Evolutionary conservation across 2,329 filamentous ascomycete species (phyloP), one percentile per base, ranked within the genome.

Genomic region (Aureobasidium sp.): DNA sequence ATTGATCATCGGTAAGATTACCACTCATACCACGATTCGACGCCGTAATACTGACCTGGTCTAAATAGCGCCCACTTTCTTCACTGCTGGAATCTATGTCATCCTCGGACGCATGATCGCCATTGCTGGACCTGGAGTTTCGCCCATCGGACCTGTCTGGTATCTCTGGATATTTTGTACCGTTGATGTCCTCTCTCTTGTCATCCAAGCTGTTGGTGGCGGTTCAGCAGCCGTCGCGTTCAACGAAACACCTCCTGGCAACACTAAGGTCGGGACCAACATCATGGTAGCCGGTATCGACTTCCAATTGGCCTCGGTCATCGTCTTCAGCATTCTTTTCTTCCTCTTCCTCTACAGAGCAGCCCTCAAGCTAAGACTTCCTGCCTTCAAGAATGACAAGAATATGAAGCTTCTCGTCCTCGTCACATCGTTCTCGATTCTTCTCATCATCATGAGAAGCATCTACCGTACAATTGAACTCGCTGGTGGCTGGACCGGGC

Each of bases 381-480:
- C 62, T 20, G 61, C 46, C 7, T 52, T 60, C 46, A 62, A 36
- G 47, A 41, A 60, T 27, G 58, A 58, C 51, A 52, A 34, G 46
- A 26, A 51, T 29, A 57, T 59, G 57, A 46, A 55, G 7, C 15
- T 81, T 78, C 39, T 63, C 3, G 53, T 60, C 7, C 8, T 26
- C 23, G 55, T 48, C 10, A 58, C 55, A 3, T 17, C 39, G 4
- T 55, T 59, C 26, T 39, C 36, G 1, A 60, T 58, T n/a, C 17
- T 63, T n/a, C 32, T 58, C 67, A 84, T 90, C 68, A 82, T 89
- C 64, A 82, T 83, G 68, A 78, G 87, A 9, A 85, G 82, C 66
- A 81, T 85, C 46, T 90, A 85, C 72, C 81, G 87, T 61, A 82
- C 88, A 26, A 83, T 82, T 0, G 87, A 90, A 78, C 74, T 90